phyloP scores from a whole-genome alignment of 1,284 basidiomycete genomes.

The Cryptococcus deneoformans region DNA sequence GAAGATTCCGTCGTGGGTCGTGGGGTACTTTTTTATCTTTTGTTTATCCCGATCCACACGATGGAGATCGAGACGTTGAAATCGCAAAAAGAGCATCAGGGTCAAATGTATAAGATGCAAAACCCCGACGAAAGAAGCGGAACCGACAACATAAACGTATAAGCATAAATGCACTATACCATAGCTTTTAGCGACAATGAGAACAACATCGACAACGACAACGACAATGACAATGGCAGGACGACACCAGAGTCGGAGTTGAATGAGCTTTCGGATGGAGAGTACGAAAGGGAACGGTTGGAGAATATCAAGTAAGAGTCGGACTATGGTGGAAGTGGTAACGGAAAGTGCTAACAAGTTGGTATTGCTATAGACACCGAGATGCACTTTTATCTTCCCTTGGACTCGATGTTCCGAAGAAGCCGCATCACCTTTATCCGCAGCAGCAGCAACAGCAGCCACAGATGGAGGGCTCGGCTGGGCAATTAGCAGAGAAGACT shows the following conservation, averaged over 20 bases:
- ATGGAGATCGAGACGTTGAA: no score
- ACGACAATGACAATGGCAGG: no score
- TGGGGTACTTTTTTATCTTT: no score
- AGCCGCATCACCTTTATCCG: neutral
- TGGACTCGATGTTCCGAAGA: constrained; percentile 19
- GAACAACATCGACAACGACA: no score
- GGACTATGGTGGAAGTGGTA: neutral
- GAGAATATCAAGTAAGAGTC: constrained; percentile 44
- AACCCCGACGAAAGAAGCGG: no score
- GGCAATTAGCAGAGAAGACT: neutral
- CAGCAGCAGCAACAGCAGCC: neutral
- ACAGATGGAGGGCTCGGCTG: neutral
- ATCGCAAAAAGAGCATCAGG: no score
- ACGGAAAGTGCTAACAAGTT: neutral
- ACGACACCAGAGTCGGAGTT: neutral
- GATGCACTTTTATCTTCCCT: constrained; percentile 26
- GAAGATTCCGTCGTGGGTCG: no score
- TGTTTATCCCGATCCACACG: no score
- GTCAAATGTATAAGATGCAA: no score
- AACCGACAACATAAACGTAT: no score
- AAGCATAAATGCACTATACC: no score
- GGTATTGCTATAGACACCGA: constrained; percentile 6
- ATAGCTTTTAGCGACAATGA: no score
- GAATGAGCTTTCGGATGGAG: constrained; percentile 9
- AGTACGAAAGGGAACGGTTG: constrained; percentile 42